These are phyloP conservation scores for Cudoniella acicularis DNA, from an alignment of 495 filamentous ascomycete species.

Conservation along the genomic window DNA sequence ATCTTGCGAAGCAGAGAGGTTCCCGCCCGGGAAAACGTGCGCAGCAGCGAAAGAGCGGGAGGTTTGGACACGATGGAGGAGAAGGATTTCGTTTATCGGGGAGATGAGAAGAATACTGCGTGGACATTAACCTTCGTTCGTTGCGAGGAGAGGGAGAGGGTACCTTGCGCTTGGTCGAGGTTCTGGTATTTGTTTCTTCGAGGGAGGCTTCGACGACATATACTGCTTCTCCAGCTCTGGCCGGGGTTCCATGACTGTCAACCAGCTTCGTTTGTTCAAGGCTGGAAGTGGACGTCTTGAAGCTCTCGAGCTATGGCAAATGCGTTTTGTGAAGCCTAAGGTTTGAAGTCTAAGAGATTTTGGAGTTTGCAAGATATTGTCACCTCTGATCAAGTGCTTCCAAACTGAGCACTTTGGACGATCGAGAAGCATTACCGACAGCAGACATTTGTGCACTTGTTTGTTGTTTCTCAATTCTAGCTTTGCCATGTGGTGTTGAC, in stretches of 20 bases:
- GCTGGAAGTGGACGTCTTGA: neutral
- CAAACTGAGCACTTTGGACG: neutral
- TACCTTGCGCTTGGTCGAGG: slow-evolving; percentile 38
- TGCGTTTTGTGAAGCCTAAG: neutral
- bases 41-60: slow-evolving; percentile 85
- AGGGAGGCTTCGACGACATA: slow-evolving; percentile 19
- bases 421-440: neutral
- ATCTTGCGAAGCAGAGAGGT: slow-evolving; percentile 68
- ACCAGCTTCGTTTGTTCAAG: neutral
- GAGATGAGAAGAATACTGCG: slow-evolving; percentile 80
- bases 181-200: slow-evolving; percentile 14
- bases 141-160: neutral
- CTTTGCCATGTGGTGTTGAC: too few species aligned
- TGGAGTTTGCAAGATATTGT: neutral
- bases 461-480: neutral
- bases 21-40: slow-evolving; percentile 96
- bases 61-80: slow-evolving; percentile 79
- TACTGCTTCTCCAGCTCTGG: slow-evolving; percentile 22
- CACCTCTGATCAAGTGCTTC: neutral
- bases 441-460: neutral
- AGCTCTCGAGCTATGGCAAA: neutral
- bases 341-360: neutral
- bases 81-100: slow-evolving; percentile 77
- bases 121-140: neutral
- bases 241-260: slow-evolving; percentile 7